Evolutionary conservation across 2,329 filamentous ascomycete genomes (phyloP), one percentile per base, ranked within the genome.

Genomic region (Phyllosticta paracitricarpa): DNA sequence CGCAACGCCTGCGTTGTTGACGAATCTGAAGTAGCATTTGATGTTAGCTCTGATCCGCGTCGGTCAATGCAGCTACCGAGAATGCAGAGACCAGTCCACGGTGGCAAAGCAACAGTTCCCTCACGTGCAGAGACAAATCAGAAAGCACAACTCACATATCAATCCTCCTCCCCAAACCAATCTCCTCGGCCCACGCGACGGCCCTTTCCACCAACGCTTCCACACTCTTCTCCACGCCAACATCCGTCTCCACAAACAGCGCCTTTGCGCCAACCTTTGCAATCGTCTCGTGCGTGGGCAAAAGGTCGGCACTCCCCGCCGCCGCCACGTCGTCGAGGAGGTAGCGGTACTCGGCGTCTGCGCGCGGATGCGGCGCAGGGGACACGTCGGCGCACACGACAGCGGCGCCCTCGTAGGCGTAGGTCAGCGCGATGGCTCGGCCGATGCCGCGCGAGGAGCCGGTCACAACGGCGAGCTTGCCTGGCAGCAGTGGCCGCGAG

Each of bases 1-100:
- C 5, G 65, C 65, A 35, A 72, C 67, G 24, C 71, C 71, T 33
- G 72, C 72, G 57, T 71, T 72, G 64, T 72, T 72, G 26, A 71
- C 64, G 25, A 54, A 58, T 4, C 60, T 62, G 60, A 6, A 30
- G 56, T 30, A 66, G 51, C 6, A 70, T 68, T 28, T 33, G 24
- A 25, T 19, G 10, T 51, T 22, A 30, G 40, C 51, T 30, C 48
- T 51, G 28, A 30, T 30, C 6, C 28, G 28, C 6, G 28, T 30
- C 2, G 28, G 28, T 30, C 9, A 8, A 30, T 30, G 19, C 19
- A 22, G 19, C 19, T 22, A 22, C 19, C 19, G 19, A 22, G 19
- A 22, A 22, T 22, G 28, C 28, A 6, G 28, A 30, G 28, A 6
- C 28, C 28, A 30, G 28, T 30, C 28, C 3, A 7, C 1, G 28